Percentiles rank a stretch among this genome's conserved stretches.
These are phyloP conservation scores for Neofusicoccum kwambonambiense DNA, from an alignment of 2,329 filamentous ascomycete genomes.

Conservation along the genomic window DNA sequence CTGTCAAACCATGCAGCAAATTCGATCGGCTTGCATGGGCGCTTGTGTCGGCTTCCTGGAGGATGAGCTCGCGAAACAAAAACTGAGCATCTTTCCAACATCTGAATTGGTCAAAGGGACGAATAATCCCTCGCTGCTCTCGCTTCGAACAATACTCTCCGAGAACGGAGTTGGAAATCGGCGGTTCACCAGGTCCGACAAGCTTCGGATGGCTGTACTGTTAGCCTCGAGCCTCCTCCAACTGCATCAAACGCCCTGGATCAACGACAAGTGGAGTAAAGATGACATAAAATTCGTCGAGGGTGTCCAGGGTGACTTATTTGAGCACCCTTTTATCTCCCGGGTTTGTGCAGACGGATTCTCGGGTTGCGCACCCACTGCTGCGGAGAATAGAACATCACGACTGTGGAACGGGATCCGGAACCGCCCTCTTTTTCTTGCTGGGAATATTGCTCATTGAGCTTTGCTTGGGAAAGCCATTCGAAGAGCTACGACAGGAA, in stretches of 20 bases:
- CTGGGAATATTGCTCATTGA: slow-evolving; percentile 36
- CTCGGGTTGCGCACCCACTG: slow-evolving; percentile 19
- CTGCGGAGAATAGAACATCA: no score
- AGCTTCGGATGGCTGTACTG: slow-evolving; percentile 24
- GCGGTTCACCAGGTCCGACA: slow-evolving; percentile 1
- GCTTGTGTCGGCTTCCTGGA: no score
- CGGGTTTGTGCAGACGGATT: no score
- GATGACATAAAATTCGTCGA: slow-evolving; percentile 27
- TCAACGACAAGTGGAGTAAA: slow-evolving; percentile 25
- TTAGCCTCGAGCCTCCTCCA: slow-evolving; percentile 27
- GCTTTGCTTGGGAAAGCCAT: slow-evolving; percentile 30
- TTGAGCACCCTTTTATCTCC: slow-evolving; percentile 24
- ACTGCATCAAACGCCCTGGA: slow-evolving; percentile 27
- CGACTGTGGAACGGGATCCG: not conserved
- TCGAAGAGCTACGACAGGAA: slow-evolving; percentile 24
- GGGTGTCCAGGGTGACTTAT: slow-evolving; percentile 9
- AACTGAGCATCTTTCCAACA: no score
- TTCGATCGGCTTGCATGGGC: no score
- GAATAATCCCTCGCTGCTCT: no score
- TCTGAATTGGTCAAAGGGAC: no score
- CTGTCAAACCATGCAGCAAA: no score
- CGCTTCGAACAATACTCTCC: no score
- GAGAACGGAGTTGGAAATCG: no score
- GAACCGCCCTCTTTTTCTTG: slow-evolving; percentile 34
- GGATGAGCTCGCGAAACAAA: no score